Conservation (phyloP, 805 yeast genomes). For the Lachancea sp. region DNA sequence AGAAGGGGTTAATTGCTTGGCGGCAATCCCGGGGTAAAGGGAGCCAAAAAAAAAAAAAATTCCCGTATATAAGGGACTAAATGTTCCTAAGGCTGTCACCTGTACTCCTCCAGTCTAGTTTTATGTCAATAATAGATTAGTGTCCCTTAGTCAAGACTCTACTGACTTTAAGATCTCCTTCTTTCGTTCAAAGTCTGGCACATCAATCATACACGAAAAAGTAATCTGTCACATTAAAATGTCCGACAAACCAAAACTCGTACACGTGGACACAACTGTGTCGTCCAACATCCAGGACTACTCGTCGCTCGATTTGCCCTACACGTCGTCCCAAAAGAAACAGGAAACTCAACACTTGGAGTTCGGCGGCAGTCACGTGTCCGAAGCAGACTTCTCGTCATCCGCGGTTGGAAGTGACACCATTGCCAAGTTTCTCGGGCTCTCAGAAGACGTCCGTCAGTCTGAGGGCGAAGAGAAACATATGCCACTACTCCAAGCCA, state of each 20-base stretch:
- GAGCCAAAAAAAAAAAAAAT: no score
- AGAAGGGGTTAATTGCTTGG: no score
- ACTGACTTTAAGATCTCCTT: no score
- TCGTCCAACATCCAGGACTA: background rate
- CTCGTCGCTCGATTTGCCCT: conserved; percentile 3
- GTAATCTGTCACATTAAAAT: background rate
- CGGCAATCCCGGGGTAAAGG: no score
- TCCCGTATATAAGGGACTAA: no score
- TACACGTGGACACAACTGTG: conserved; percentile 2
- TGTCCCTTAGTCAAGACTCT: no score
- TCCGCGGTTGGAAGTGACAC: conserved; percentile 5
- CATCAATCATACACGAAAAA: background rate
- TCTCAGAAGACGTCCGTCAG: conserved; percentile 12
- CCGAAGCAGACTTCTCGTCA: background rate
- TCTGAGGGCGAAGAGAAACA: conserved; percentile 21
- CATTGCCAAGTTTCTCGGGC: conserved; percentile 10
- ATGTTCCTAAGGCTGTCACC: no score
- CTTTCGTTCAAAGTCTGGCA: no score
- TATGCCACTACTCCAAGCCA: conserved; percentile 31
- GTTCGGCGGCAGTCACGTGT: conserved; percentile 5
- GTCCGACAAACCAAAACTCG: background rate
- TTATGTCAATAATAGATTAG: no score
- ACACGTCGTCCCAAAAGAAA: conserved; percentile 1
- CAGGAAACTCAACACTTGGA: conserved; percentile 9
- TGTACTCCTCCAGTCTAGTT: no score